Percentiles rank a stretch among this genome's conserved stretches.
Evolutionary conservation across 2,329 filamentous ascomycete species (phyloP).

Genomic region (Colletotrichum musicola): DNA sequence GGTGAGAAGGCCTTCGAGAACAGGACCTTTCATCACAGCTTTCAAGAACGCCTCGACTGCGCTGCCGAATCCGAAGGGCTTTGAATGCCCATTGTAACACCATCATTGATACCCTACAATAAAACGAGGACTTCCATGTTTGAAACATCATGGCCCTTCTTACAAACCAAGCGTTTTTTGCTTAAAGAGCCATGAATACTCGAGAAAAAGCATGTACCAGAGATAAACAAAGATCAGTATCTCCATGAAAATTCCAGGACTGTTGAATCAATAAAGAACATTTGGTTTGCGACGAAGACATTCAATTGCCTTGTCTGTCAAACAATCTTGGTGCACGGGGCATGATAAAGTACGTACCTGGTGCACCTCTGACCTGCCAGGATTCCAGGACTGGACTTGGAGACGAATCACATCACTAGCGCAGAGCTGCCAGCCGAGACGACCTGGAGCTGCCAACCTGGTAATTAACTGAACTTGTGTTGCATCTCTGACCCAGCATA

Average conservation of each 20-base stretch:
- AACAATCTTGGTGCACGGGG: slow-evolving; percentile 6
- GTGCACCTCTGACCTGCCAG: neutral
- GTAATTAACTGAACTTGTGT: slow-evolving; percentile 31
- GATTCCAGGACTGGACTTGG: neutral
- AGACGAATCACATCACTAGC: slow-evolving; percentile 36
- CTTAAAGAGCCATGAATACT: too few relatives aligned
- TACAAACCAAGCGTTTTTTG: too few relatives aligned
- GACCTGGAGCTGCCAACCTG: slow-evolving; percentile 38
- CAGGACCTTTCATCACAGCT: too few relatives aligned
- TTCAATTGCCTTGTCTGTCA: neutral
- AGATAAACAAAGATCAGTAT: neutral
- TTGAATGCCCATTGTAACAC: too few relatives aligned
- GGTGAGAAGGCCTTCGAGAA: too few relatives aligned
- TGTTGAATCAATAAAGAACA: neutral
- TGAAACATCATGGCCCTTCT: too few relatives aligned
- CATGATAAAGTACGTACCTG: slow-evolving; percentile 24
- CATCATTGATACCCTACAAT: too few relatives aligned
- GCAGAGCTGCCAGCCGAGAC: slow-evolving; percentile 36
- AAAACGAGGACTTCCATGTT: too few relatives aligned
- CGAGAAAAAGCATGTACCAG: too few relatives aligned
- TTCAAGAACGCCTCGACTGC: too few relatives aligned
- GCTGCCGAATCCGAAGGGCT: too few relatives aligned
- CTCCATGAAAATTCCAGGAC: neutral
- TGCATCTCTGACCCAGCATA: slow-evolving; percentile 27
- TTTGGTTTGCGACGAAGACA: neutral